phyloP scores from a whole-genome alignment of 805 yeast genomes.

The Hermanozyma aechmeae region DNA sequence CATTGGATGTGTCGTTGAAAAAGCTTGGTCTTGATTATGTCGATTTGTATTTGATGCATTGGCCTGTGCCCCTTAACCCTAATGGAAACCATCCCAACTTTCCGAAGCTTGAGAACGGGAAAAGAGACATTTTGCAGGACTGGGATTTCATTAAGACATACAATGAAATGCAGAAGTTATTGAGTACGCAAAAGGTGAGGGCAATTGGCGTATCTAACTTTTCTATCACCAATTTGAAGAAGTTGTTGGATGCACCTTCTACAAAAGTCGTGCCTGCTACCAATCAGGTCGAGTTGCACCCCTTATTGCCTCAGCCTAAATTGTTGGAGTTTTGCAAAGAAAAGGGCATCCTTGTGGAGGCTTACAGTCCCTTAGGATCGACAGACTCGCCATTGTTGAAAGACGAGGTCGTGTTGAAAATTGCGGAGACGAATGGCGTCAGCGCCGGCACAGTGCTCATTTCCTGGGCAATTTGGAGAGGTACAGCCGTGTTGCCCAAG shows the following conservation, averaged over 20 bases:
- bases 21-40: slow-evolving; percentile 10
- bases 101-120: slow-evolving; percentile 27
- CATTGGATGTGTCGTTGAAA: slow-evolving; percentile 9
- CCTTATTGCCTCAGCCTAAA: slow-evolving; percentile 57
- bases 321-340: slow-evolving; percentile 42
- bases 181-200: slow-evolving; percentile 35
- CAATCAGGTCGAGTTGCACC: slow-evolving; percentile 74
- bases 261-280: slow-evolving; percentile 54
- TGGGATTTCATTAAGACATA: slow-evolving; percentile 47
- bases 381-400: slow-evolving; percentile 42
- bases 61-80: slow-evolving; percentile 9
- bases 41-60: slow-evolving; percentile 11
- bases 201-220: slow-evolving; percentile 77
- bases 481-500: slow-evolving; percentile 38
- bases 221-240: slow-evolving; percentile 42
- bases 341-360: slow-evolving; percentile 52
- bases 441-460: slow-evolving; percentile 43
- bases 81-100: no score
- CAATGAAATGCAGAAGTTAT: slow-evolving; percentile 48
- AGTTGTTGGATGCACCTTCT: slow-evolving; percentile 36
- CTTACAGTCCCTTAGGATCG: slow-evolving; percentile 74
- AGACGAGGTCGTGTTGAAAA: slow-evolving; percentile 30
- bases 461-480: slow-evolving; percentile 54
- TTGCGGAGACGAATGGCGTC: slow-evolving; percentile 35
- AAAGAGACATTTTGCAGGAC: slow-evolving; percentile 21